These are phyloP conservation scores for Fusarium protoensiforme DNA, from an alignment of 2,329 filamentous ascomycete species.

Conservation along the genomic window DNA sequence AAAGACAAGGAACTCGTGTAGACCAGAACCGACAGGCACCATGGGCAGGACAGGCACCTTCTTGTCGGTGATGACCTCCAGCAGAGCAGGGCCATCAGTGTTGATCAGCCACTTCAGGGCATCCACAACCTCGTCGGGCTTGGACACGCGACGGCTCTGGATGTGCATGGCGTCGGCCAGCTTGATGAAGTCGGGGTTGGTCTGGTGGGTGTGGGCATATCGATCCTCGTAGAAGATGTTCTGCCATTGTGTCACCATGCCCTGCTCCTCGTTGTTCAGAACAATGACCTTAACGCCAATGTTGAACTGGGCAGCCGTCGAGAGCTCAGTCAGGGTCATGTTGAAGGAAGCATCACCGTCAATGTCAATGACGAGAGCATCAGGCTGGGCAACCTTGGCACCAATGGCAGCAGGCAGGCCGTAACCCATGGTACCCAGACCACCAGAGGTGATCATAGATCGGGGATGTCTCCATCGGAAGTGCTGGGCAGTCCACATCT, in stretches of 20 bases:
- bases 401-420: constrained; percentile 95
- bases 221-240: constrained; percentile 97
- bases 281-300: constrained; percentile 96
- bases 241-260: constrained; percentile 99
- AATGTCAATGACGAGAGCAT: constrained; percentile 92
- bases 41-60: constrained; percentile 97
- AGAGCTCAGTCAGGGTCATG: constrained; percentile 97
- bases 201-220: constrained; percentile 91
- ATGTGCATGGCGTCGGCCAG: constrained; percentile 92
- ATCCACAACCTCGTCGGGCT: constrained; percentile 81
- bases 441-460: constrained; percentile 96
- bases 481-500: constrained; percentile 99
- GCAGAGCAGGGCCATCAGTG: constrained; percentile 87
- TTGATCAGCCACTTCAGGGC: constrained; percentile 90
- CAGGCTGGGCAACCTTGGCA: constrained; percentile 82
- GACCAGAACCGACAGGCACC: constrained; percentile 87
- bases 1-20: constrained; percentile 85
- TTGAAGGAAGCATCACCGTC: constrained; percentile 99
- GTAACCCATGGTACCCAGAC: constrained; percentile 89
- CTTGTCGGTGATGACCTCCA: constrained; percentile 92
- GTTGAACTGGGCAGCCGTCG: constrained; percentile 93
- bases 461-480: constrained; percentile 94
- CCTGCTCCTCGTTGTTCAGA: constrained; percentile 96
- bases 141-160: constrained; percentile 75
- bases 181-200: constrained; percentile 96